Percentiles rank a stretch among this genome's conserved stretches.
phyloP scores from a whole-genome alignment of 179 eudicot genomes.

The Camellia oleifera region DNA sequence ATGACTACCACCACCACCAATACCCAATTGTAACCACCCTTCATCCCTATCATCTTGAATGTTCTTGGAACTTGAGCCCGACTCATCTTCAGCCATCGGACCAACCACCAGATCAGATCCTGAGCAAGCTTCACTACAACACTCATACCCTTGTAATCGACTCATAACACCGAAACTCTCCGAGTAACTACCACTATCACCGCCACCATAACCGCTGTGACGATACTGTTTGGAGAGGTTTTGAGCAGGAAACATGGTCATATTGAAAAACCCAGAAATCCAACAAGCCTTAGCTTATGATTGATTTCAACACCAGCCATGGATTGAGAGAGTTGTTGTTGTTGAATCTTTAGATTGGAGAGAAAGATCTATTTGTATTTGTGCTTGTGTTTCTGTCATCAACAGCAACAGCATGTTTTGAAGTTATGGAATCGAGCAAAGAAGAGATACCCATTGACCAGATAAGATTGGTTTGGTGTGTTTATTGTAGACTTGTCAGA shows the following conservation, averaged over 20 bases:
- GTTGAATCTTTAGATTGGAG: background rate
- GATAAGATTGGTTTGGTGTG: background rate
- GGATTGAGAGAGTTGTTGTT: background rate
- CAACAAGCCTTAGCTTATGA: background rate
- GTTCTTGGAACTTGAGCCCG: conserved; percentile 30
- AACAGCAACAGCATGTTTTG: conserved; percentile 14
- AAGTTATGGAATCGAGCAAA: conserved; percentile 8
- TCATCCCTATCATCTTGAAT: conserved; percentile 21
- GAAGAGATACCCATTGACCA: conserved; percentile 19
- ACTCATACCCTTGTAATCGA: conserved; percentile 24
- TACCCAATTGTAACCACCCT: conserved; percentile 48
- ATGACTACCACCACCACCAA: conserved; percentile 21
- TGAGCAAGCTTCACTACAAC: background rate
- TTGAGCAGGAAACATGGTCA: conserved; percentile 37
- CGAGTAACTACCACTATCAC: background rate
- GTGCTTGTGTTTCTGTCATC: no score
- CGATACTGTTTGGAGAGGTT: background rate
- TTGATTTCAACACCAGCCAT: background rate
- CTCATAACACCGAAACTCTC: conserved; percentile 23
- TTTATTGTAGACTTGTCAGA: conserved; percentile 17
- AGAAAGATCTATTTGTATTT: conserved; percentile 6
- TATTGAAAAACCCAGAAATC: conserved; percentile 22
- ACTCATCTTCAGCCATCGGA: conserved; percentile 39
- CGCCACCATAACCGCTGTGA: conserved; percentile 15
- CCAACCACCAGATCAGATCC: background rate